Evolutionary conservation across 2,329 filamentous ascomycete genomes (phyloP).

Genomic region (Juglanconis sp.): DNA sequence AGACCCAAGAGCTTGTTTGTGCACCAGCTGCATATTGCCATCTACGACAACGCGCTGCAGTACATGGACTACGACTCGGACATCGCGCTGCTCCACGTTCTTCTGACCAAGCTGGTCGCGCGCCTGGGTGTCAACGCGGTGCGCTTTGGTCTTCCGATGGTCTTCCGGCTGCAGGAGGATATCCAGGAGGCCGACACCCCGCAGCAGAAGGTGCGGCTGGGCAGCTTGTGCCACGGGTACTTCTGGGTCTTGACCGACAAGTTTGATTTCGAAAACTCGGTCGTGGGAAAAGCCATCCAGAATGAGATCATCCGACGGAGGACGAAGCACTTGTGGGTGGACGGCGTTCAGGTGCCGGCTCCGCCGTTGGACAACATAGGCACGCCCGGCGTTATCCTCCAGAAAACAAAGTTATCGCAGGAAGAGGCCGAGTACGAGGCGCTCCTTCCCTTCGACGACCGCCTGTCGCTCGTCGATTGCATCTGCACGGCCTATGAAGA

Average conservation of each 20-base stretch:
- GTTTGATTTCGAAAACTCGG: constrained; percentile 71
- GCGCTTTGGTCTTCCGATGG: constrained; percentile 79
- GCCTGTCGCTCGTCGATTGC: constrained; percentile 67
- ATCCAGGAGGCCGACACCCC: constrained; percentile 65
- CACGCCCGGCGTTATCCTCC: constrained; percentile 44
- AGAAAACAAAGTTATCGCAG: constrained; percentile 44
- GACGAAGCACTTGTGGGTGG: constrained; percentile 74
- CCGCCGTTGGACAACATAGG: constrained; percentile 60
- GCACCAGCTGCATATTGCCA: constrained; percentile 75
- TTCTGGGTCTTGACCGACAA: constrained; percentile 76
- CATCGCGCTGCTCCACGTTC: constrained; percentile 70
- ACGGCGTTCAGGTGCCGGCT: constrained; percentile 69
- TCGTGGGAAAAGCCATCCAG: constrained; percentile 67
- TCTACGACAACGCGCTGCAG: constrained; percentile 86
- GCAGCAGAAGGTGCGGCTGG: constrained; percentile 72
- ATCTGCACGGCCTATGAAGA: constrained; percentile 71
- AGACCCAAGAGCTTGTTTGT: constrained; percentile 68
- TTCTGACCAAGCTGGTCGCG: constrained; percentile 71
- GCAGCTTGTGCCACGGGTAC: constrained; percentile 84
- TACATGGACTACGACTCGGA: constrained; percentile 70
- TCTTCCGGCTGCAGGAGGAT: constrained; percentile 83
- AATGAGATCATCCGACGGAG: constrained; percentile 74
- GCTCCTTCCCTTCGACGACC: constrained; percentile 72
- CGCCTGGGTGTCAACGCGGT: constrained; percentile 80
- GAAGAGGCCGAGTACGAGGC: constrained; percentile 59